A percentile compares a stretch with the other conserved stretches of the same genome.
These are phyloP conservation scores for Rhizopogon hawkerae DNA, from an alignment of 1,284 basidiomycete genomes.

Conservation along the genomic window DNA sequence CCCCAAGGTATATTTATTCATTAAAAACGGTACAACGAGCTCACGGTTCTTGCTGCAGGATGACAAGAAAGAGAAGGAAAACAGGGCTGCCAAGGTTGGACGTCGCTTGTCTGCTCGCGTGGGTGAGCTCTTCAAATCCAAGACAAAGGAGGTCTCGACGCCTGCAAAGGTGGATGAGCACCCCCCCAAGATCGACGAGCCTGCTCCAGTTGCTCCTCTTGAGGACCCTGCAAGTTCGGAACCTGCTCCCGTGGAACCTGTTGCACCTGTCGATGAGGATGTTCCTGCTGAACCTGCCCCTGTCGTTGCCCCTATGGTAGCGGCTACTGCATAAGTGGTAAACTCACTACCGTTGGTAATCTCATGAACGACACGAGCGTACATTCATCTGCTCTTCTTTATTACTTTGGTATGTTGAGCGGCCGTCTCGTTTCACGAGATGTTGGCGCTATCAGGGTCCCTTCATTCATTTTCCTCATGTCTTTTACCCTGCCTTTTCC, in stretches of 20 bases:
- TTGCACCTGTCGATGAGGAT: constrained; percentile 30
- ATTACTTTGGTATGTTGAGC: constrained; percentile 19
- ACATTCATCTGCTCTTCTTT: constrained; percentile 35
- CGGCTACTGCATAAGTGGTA: constrained; percentile 52
- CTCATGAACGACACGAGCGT: constrained; percentile 48
- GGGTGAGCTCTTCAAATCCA: constrained; percentile 71
- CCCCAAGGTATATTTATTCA: constrained; percentile 37
- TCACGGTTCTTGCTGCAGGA: constrained; percentile 19
- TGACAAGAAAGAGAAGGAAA: constrained; percentile 44
- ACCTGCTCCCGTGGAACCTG: constrained; percentile 31
- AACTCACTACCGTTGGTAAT: constrained; percentile 18
- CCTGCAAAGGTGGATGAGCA: constrained; percentile 81
- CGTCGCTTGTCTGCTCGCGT: constrained; percentile 74
- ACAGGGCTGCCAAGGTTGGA: constrained; percentile 49
- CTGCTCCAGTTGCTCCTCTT: constrained; percentile 62
- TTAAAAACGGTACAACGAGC: neutral
- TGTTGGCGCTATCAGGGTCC: constrained; percentile 26
- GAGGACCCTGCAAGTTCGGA: constrained; percentile 54
- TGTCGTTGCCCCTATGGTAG: constrained; percentile 38
- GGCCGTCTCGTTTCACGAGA: constrained; percentile 26
- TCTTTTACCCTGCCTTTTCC: constrained; percentile 18
- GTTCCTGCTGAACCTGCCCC: constrained; percentile 33
- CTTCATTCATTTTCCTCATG: constrained; percentile 30
- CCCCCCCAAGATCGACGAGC: constrained; percentile 72
- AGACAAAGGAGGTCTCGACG: constrained; percentile 60